Base-by-base conservation (phyloP, 257 asterid genomes). In the Apocynum venetum region DNA sequence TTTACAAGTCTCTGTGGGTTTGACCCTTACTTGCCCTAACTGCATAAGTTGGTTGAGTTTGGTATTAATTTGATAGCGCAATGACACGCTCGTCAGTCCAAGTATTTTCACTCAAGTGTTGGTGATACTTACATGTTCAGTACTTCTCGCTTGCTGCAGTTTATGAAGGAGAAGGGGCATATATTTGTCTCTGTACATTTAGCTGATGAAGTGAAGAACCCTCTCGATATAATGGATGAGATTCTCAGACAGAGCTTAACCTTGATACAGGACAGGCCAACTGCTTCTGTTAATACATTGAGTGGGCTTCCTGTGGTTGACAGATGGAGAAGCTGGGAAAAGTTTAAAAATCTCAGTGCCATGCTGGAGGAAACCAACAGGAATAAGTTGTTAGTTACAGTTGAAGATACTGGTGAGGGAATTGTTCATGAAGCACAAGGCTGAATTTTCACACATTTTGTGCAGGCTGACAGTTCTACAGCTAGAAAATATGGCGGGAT, bases 341-440 rank as follows among this genome's bases (percentile, higher is more conserved):
- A 70, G 14, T 88, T 91, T 52, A 79, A 84, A 76, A 83, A 75
- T 71, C 75, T 85, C 59, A 71, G 75, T 46, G 80, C 77, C 72
- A 57, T 49, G n/a, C 80, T 74, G 49, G 91, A 84, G 56, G 92
- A 86, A 67, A 63, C 80, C 43, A 87, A 80, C 59, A 88, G 80
- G 80, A 75, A 78, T 69, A 85, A 84, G 78, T 73, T 91, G 80
- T 80, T 91, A 72, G 90, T 91, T 77, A 86, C 92, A 3, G n/a
- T 91, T 72, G 97, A 91, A 88, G 97, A 91, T 79, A 89, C 97
- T 1, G 97, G 97, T 9, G 86, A 83, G 47, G 96, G 97, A 76
- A 90, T 91, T 64, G 90, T 89, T 82, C 81, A 79, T n/a, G 84
- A 87, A 70, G 97, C 96, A 48, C 96, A 87, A 72, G 78, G 35